These are phyloP conservation scores for Pyrenophora tritici-repentis DNA, from an alignment of 2,329 filamentous ascomycete genomes.

Conservation along the genomic window DNA sequence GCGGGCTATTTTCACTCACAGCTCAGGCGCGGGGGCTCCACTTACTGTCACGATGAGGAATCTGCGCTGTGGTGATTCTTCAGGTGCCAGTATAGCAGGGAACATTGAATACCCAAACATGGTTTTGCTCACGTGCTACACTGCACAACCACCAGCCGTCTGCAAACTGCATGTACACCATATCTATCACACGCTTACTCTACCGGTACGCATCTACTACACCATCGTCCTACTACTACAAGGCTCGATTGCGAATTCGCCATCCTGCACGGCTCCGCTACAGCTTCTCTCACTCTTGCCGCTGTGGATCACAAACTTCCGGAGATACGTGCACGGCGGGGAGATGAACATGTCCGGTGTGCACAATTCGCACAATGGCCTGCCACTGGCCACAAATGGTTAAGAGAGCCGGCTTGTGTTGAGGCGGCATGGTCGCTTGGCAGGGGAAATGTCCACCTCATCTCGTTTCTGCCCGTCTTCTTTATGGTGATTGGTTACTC, in stretches of 20 bases:
- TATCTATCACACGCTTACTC: neutral
- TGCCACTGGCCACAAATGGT: constrained; percentile 18
- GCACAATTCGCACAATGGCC: constrained; percentile 24
- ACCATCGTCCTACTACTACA: neutral
- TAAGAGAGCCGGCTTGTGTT: constrained; percentile 28
- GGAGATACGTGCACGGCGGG: constrained; percentile 12
- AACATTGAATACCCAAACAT: neutral
- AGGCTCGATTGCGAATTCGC: neutral
- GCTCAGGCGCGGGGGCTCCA: constrained; percentile 7
- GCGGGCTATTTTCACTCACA: constrained; percentile 21
- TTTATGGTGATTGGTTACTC: constrained; percentile 27
- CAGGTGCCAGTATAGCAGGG: neutral
- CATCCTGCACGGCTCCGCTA: constrained; percentile 7
- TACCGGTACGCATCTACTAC: no score
- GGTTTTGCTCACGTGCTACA: constrained; percentile 12
- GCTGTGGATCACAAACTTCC: constrained; percentile 5
- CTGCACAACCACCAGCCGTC: neutral
- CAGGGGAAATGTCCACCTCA: constrained; percentile 40
- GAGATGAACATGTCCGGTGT: constrained; percentile 14
- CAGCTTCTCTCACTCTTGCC: constrained; percentile 12
- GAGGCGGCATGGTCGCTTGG: constrained; percentile 36
- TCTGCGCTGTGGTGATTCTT: constrained; percentile 5
- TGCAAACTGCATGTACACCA: no score
- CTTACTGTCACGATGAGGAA: constrained; percentile 3
- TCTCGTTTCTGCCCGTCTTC: constrained; percentile 37